Conservation (phyloP, 768 basidiomycete species). For the Trametes cingulata region DNA sequence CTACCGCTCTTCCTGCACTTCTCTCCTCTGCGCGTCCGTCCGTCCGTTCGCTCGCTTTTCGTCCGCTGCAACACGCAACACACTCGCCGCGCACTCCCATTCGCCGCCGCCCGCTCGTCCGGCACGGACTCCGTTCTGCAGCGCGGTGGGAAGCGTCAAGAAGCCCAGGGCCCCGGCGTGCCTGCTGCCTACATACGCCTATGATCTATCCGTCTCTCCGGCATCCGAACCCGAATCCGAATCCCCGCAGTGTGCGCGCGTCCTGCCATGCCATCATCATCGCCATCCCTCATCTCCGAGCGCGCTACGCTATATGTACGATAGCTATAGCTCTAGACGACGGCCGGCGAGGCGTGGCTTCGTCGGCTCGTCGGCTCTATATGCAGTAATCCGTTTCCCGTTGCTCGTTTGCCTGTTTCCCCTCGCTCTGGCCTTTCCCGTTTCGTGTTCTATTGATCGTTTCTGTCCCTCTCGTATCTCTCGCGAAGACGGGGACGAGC, state of each 20-base stretch:
- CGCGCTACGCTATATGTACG: neutral
- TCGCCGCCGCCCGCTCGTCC: slow-evolving; percentile 15
- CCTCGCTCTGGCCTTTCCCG: no score
- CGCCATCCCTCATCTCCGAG: neutral
- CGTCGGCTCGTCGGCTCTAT: slow-evolving; percentile 12
- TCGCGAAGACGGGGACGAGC: no score
- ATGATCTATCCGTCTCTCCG: neutral
- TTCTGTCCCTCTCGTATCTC: no score
- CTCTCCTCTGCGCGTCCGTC: no score
- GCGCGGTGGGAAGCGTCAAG: neutral
- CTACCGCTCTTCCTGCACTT: neutral
- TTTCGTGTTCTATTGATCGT: no score
- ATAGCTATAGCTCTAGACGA: neutral
- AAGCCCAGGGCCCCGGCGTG: slow-evolving; percentile 6
- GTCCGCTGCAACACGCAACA: neutral
- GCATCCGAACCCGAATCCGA: no score
- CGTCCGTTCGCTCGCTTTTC: slow-evolving; percentile 9
- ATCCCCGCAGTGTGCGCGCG: no score
- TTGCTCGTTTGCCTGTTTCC: no score
- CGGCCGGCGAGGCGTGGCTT: no score
- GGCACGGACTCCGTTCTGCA: slow-evolving; percentile 6
- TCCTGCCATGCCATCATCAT: neutral
- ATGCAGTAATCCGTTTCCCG: slow-evolving; percentile 1
- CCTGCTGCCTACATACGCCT: neutral
- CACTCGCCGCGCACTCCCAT: slow-evolving; percentile 5